Evolutionary conservation across 1,284 basidiomycete genomes (phyloP), one percentile per base, ranked within the genome.

Genomic region (Mycosarcoma maydis): DNA sequence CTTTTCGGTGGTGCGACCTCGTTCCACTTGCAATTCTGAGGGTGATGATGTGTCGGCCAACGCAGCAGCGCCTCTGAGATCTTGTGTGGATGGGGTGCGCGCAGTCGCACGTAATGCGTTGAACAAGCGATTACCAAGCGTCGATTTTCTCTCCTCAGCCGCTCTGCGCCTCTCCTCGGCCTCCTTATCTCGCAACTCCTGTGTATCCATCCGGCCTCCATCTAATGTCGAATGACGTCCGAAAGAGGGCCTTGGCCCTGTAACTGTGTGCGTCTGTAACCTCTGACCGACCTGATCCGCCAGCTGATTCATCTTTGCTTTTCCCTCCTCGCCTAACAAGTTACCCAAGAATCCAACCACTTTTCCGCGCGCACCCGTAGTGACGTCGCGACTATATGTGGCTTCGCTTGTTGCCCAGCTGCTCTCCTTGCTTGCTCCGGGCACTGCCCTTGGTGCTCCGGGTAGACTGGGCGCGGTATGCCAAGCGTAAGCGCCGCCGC

Each of bases 301-400:
- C 27, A 81, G 34, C 42, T 77, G 73, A 26, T 76, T 75, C 71
- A 80, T 78, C 50, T 76, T 75, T 2, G 75, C 74, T 33, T 80
- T 80, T 13, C 75, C 78, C 32, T 80, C 80, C 24, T 81, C 80
- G 17, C 79, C 80, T 6, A 80, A 45, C 9, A 80, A 48, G 13
- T 80, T 78, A 29, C 80, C 80, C 6, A 81, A 62, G 45, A 81
- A 75, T 20, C 79, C 80, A 13, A 79, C 70, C 16, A 80, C 75
- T 36, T 74, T 74, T 23, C 78, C 78, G 11, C 75, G 51, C 3
- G 77, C 71, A 5, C 78, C 78, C 10, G 75, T 75, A 0, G 78
- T 79, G 6, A 80, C 71, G 36, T 80, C 78, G 27, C 69, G 60
- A 22, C 75, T 77, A 55, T 80, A 80, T 52, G 70, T 76, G 14